phyloP scores from a whole-genome alignment of 768 basidiomycete genomes.

The Mycena vitilis region DNA sequence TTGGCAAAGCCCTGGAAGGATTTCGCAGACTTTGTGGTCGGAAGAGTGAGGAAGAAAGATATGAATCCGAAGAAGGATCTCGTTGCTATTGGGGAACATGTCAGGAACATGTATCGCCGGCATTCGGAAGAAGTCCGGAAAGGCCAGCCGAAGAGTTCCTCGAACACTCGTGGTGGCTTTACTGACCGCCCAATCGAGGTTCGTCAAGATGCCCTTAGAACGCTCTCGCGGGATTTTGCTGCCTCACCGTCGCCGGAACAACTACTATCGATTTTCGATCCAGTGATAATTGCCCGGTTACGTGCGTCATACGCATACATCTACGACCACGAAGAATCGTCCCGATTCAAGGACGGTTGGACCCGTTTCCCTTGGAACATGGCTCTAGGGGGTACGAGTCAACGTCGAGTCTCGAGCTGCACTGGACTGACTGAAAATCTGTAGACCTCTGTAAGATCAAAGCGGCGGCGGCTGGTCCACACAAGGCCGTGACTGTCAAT shows the following conservation, averaged over 20 bases:
- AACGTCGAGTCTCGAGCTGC: neutral
- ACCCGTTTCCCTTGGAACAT: slow-evolving; percentile 64
- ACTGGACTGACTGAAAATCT: neutral
- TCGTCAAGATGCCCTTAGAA: slow-evolving; percentile 61
- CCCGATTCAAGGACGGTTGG: slow-evolving; percentile 35
- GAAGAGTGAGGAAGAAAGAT: slow-evolving; percentile 32
- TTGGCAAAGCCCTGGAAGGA: slow-evolving; percentile 52
- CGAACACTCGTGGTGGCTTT: slow-evolving; percentile 42
- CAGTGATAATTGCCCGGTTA: slow-evolving; percentile 46
- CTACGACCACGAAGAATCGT: slow-evolving; percentile 43
- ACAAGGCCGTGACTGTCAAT: slow-evolving; percentile 51
- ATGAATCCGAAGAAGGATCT: slow-evolving; percentile 48
- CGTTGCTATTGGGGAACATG: slow-evolving; percentile 52
- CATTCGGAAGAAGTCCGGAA: slow-evolving; percentile 35
- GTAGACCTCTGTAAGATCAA: slow-evolving; percentile 63
- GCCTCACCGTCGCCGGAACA: slow-evolving; percentile 43
- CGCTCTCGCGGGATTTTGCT: slow-evolving; percentile 55
- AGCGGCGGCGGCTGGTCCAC: slow-evolving; percentile 51
- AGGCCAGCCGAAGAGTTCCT: neutral
- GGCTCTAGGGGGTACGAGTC: slow-evolving; percentile 50
- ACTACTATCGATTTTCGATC: slow-evolving; percentile 44
- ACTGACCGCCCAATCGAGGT: slow-evolving; percentile 53
- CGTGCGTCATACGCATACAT: slow-evolving; percentile 65
- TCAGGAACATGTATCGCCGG: slow-evolving; percentile 45
- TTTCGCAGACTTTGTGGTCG: slow-evolving; percentile 41